Conservation (phyloP, 257 asterid species). For the Gentiana dahurica region DNA sequence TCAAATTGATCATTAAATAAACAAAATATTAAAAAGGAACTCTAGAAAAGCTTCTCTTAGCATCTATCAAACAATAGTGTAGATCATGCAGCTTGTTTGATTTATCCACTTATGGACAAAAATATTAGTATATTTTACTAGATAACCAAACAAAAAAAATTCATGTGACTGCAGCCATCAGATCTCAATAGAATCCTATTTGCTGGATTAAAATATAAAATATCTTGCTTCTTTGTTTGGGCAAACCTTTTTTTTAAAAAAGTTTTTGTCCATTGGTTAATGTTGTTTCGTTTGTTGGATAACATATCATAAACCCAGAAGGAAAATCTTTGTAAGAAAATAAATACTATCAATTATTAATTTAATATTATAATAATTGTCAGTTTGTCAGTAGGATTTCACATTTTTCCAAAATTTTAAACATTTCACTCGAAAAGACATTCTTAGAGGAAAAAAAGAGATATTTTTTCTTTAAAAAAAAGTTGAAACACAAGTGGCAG, state of each 20-base stretch:
- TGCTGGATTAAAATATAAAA: conserved; percentile 7
- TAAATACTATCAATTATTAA: too few species aligned
- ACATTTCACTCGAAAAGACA: conserved; percentile 33
- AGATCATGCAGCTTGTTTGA: not conserved
- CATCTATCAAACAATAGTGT: too few species aligned
- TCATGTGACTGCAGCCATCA: conserved; percentile 6
- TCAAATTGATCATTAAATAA: too few species aligned
- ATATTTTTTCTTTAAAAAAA: not conserved
- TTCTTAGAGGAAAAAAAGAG: conserved; percentile 11
- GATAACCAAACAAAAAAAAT: not conserved
- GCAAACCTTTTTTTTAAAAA: conserved; percentile 13
- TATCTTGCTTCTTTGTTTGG: conserved; percentile 42
- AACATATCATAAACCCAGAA: conserved; percentile 15
- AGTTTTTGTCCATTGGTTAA: conserved; percentile 16
- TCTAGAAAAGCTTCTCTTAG: too few species aligned
- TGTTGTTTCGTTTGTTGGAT: conserved; percentile 15
- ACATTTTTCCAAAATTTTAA: conserved; percentile 28
- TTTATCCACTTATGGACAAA: not conserved
- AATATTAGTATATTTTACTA: not conserved
- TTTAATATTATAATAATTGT: not conserved
- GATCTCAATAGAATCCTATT: conserved; percentile 12
- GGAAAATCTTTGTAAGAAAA: conserved; percentile 10
- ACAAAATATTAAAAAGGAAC: too few species aligned
- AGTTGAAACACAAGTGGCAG: not conserved
- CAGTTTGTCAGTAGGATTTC: conserved; percentile 30